Percentiles rank a stretch among this genome's conserved stretches.
Evolutionary conservation across 305 asterid genomes (phyloP).

Genomic region (Rubia balearica): DNA sequence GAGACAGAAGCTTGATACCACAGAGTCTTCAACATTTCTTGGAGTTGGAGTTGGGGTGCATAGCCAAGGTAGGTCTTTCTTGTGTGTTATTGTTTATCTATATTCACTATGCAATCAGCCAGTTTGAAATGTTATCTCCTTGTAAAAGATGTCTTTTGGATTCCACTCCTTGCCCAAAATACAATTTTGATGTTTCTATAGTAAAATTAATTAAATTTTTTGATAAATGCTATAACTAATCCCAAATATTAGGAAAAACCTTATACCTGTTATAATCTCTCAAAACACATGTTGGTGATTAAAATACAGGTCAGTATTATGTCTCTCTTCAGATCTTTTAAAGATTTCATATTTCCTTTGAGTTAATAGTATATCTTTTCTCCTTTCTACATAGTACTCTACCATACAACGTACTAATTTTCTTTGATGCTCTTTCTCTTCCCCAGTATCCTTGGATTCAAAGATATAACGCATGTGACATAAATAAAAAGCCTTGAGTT

Average conservation of each 20-base stretch:
- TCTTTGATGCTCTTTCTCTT: too few relatives aligned
- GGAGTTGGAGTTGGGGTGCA: constrained; percentile 31
- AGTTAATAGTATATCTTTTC: too few relatives aligned
- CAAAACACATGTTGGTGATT: too few relatives aligned
- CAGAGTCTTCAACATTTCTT: constrained; percentile 33
- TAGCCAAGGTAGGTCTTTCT: constrained; percentile 32
- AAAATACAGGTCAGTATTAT: too few relatives aligned
- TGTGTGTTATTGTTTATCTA: not conserved
- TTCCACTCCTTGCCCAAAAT: not conserved
- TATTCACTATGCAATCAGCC: not conserved
- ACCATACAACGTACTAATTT: too few relatives aligned
- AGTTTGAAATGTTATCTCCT: not conserved
- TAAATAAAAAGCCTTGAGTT: not conserved
- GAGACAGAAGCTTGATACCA: constrained; percentile 58
- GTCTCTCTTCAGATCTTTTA: too few relatives aligned
- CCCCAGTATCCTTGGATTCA: too few relatives aligned
- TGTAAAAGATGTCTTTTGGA: not conserved
- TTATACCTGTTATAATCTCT: not conserved
- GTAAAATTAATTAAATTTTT: too few relatives aligned
- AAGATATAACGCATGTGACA: not conserved
- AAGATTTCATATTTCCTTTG: too few relatives aligned
- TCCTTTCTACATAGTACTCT: too few relatives aligned
- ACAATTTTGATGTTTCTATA: not conserved
- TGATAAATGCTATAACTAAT: not conserved
- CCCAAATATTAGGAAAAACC: not conserved